A percentile compares a stretch with the other conserved stretches of the same genome.
Evolutionary conservation across 2,329 filamentous ascomycete species (phyloP).

Genomic region (Pseudogymnoascus sp.): DNA sequence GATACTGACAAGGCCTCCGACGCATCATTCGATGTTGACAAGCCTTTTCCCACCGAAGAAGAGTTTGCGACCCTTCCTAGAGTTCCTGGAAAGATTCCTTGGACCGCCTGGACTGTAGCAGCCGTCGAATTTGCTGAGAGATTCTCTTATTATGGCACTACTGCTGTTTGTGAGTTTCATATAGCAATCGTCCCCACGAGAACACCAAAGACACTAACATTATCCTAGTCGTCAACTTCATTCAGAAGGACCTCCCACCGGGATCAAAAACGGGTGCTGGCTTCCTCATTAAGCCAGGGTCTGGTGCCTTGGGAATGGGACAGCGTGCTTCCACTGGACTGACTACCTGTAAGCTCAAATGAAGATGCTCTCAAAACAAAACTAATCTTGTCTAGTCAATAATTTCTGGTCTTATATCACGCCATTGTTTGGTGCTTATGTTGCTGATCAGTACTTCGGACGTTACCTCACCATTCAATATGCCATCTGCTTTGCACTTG

Average conservation of each 20-base stretch:
- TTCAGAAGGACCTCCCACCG: neutral
- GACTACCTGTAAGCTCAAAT: conserved; percentile 28
- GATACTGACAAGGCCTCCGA: conserved; percentile 7
- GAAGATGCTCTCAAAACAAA: conserved; percentile 19
- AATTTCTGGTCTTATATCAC: conserved; percentile 44
- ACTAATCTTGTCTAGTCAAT: conserved; percentile 31
- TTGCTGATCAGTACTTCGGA: conserved; percentile 58
- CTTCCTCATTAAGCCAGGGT: conserved; percentile 26
- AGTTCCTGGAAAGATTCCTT: conserved; percentile 54
- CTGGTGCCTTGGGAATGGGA: conserved; percentile 37
- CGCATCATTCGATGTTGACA: conserved; percentile 7
- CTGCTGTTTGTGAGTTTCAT: conserved; percentile 49
- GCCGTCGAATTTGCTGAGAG: conserved; percentile 67
- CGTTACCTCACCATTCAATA: conserved; percentile 49
- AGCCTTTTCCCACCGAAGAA: conserved; percentile 45
- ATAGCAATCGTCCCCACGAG: neutral
- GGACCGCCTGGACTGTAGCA: conserved; percentile 59
- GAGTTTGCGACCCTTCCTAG: conserved; percentile 51
- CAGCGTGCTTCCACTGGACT: conserved; percentile 41
- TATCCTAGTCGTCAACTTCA: conserved; percentile 6
- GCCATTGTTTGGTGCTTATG: conserved; percentile 43
- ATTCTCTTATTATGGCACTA: conserved; percentile 67
- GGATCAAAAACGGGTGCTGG: conserved; percentile 36
- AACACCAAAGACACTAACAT: conserved; percentile 18
- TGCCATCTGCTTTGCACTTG: conserved; percentile 47